Evolutionary conservation across 2,329 filamentous ascomycete species (phyloP).

Genomic region (Cladophialophora psammophila): DNA sequence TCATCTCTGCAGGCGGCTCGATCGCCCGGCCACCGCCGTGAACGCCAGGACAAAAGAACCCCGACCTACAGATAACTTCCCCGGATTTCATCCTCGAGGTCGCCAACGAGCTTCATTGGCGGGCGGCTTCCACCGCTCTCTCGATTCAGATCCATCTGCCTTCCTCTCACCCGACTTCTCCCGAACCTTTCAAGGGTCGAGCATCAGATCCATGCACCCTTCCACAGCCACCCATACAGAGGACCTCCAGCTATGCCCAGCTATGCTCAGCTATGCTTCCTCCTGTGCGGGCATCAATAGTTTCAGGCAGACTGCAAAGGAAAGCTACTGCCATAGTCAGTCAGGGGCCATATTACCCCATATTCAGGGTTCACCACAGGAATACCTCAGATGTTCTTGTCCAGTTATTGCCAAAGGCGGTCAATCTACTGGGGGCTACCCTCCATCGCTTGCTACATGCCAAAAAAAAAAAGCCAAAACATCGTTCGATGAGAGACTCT

Average conservation of each 20-base stretch:
- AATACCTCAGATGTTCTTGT: background rate
- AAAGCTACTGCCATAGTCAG: background rate
- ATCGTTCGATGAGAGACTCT: background rate
- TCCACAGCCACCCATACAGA: constrained; percentile 7
- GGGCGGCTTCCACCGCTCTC: constrained; percentile 7
- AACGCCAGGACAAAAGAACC: background rate
- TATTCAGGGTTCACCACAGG: background rate
- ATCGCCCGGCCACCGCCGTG: background rate
- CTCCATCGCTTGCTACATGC: background rate
- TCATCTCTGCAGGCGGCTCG: background rate
- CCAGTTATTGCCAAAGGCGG: constrained; percentile 2
- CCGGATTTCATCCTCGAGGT: constrained; percentile 15
- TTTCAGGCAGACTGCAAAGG: constrained; percentile 8
- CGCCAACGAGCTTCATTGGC: constrained; percentile 6
- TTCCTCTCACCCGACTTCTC: constrained; percentile 14
- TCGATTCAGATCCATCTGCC: constrained; percentile 5
- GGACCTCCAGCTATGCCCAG: background rate
- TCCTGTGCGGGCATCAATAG: constrained; percentile 19
- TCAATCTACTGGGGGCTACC: background rate
- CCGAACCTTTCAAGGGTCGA: constrained; percentile 5
- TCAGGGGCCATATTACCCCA: background rate
- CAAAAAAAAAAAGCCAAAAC: background rate
- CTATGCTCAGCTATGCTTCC: constrained; percentile 9
- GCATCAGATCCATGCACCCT: constrained; percentile 2
- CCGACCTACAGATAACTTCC: constrained; percentile 2